phyloP scores from a whole-genome alignment of 2,329 filamentous ascomycete genomes.

The Arthroderma uncinatum region DNA sequence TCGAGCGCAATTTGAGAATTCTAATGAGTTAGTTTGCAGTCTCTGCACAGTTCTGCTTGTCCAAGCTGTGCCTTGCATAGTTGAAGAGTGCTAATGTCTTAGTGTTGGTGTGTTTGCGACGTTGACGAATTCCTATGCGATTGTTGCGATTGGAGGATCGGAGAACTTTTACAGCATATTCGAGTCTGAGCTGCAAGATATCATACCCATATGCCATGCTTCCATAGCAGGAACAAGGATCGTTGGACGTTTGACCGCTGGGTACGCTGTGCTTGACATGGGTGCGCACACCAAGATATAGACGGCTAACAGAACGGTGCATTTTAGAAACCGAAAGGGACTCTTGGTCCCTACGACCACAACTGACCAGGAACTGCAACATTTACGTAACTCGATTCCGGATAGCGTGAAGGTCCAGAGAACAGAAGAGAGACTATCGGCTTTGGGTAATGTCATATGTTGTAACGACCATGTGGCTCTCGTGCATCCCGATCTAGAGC shows the following conservation, averaged over 20 bases:
- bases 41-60: background rate
- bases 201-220: constrained; percentile 91
- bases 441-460: constrained; percentile 93
- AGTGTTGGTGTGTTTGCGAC: constrained; percentile 95
- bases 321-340: constrained; percentile 74
- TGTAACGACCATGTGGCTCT: constrained; percentile 94
- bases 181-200: constrained; percentile 92
- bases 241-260: constrained; percentile 86
- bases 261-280: constrained; percentile 41
- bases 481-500: constrained; percentile 90
- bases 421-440: constrained; percentile 92
- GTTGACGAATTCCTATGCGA: constrained; percentile 92
- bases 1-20: constrained; percentile 41
- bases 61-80: background rate
- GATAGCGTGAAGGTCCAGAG: constrained; percentile 88
- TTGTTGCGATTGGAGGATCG: constrained; percentile 86
- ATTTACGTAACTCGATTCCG: constrained; percentile 87
- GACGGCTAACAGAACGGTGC: background rate
- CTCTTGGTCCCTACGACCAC: constrained; percentile 92
- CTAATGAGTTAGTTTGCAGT: constrained; percentile 34
- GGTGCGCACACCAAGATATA: background rate
- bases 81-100: no score
- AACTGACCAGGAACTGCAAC: constrained; percentile 95
- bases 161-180: constrained; percentile 99
- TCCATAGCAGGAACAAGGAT: constrained; percentile 96